Evolutionary conservation across 108 stramenopile species (phyloP).

Genomic region (Cyclotella kingstonii): DNA sequence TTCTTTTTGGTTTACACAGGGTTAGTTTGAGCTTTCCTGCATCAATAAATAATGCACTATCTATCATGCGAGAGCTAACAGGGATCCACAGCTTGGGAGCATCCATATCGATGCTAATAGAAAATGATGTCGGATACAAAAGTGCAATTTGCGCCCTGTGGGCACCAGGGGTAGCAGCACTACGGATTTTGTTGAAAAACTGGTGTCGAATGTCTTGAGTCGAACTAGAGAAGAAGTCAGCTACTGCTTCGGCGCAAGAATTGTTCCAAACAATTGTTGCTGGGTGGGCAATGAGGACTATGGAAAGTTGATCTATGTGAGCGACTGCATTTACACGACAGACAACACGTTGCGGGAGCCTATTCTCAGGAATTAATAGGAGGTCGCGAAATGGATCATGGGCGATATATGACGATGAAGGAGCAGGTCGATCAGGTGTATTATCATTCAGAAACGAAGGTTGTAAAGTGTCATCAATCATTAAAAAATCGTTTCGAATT

Average conservation of each 20-base stretch:
- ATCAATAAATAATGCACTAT: slow-evolving; percentile 68
- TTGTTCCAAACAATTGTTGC: slow-evolving; percentile 77
- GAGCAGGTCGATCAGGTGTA: background rate
- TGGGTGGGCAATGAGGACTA: slow-evolving; percentile 65
- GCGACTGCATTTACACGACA: slow-evolving; percentile 56
- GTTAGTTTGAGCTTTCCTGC: slow-evolving; percentile 57
- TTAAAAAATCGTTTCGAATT: background rate
- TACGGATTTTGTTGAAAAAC: slow-evolving; percentile 55
- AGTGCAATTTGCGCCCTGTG: slow-evolving; percentile 70
- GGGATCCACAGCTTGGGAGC: slow-evolving; percentile 81
- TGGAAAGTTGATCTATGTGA: slow-evolving; percentile 34
- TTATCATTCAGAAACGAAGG: background rate
- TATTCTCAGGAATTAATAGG: slow-evolving; percentile 15
- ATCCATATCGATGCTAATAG: slow-evolving; percentile 58
- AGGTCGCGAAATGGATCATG: slow-evolving; percentile 4
- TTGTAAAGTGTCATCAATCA: background rate
- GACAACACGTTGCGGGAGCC: slow-evolving; percentile 56
- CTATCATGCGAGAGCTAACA: slow-evolving; percentile 35
- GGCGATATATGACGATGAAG: background rate
- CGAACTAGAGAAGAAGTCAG: slow-evolving; percentile 58
- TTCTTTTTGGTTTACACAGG: slow-evolving; percentile 40
- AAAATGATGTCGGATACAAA: slow-evolving; percentile 57
- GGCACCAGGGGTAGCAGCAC: slow-evolving; percentile 76
- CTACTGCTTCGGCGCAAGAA: slow-evolving; percentile 55
- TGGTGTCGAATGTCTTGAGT: slow-evolving; percentile 50